Evolutionary conservation across 441 rosid genomes (phyloP).

Genomic region (Euphorbia celastroides): DNA sequence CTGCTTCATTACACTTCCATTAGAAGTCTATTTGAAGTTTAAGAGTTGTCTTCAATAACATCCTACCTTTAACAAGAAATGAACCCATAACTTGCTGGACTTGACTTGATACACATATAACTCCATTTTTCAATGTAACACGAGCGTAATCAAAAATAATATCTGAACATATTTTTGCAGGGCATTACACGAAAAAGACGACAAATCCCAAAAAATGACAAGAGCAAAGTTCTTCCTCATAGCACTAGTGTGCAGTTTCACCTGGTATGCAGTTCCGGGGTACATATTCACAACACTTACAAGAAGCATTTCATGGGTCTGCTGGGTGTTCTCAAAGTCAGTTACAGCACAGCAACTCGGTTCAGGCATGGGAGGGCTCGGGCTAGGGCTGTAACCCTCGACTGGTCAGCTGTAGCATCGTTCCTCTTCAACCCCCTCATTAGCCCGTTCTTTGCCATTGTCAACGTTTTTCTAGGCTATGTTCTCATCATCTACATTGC

Average conservation of each 20-base stretch:
- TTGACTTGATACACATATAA: no score
- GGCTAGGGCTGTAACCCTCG: constrained; percentile 79
- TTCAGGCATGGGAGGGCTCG: constrained; percentile 83
- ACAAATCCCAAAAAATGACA: constrained; percentile 34
- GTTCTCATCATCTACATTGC: constrained; percentile 45
- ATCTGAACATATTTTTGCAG: constrained; percentile 28
- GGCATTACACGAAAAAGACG: constrained; percentile 77
- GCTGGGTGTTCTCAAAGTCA: constrained; percentile 82
- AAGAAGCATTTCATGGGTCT: constrained; percentile 76
- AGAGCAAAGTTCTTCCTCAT: constrained; percentile 79
- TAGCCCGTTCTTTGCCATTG: constrained; percentile 80
- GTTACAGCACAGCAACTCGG: constrained; percentile 88
- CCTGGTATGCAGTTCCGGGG: constrained; percentile 72
- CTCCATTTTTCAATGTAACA: no score
- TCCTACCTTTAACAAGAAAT: no score
- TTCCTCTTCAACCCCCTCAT: constrained; percentile 77
- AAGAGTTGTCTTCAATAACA: no score
- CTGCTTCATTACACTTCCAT: no score
- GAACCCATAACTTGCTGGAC: no score
- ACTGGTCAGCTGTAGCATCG: constrained; percentile 75
- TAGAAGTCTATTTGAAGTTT: no score
- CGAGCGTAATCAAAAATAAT: not conserved
- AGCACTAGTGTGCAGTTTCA: constrained; percentile 66
- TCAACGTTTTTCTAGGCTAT: constrained; percentile 52
- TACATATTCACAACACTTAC: constrained; percentile 68